Base-by-base conservation (phyloP, 495 filamentous ascomycete genomes). In the Tuber brumale region DNA sequence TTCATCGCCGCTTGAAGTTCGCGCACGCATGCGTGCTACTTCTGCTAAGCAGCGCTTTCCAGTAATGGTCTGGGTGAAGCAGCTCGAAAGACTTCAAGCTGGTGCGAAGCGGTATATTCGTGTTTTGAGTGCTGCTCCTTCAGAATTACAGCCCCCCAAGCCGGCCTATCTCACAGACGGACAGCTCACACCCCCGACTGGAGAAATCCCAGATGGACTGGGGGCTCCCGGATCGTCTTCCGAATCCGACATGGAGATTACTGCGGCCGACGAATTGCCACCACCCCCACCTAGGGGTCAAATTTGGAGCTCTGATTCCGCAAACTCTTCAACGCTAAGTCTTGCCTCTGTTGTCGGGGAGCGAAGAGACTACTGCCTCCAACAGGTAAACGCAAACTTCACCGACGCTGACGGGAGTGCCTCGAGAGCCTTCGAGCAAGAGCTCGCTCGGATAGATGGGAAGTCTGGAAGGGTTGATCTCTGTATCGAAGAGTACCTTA, bases 31-130 rank as follows among this genome's bases (percentile, higher is more conserved):
- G 92, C 86, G 92, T 72, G 92, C 92, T 66, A 87, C 90, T 42
- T 92, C 91, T n/a, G 91, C 90, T 3, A 90, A 90, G 79, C 92
- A 94, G 78, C 88, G 92, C 12, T 94, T 93, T 84, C 92, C 92
- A 12, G 91, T 91, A 37, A 89, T 88, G 3, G 89, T 91, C 75
- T 91, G 90, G 90, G 83, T 90, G 48, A 87, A 90, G 78, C 87
- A 89, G 79, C 78, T 91, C 48, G 90, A 90, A 57, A 88, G 88
- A 43, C 84, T 91, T 19, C 89, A 91, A 80, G 85, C 86, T 27
- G 89, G 87, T 87, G 86, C 75, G 51, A 72, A 57, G 71, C 71
- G 41, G 43, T 37, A 66, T 31, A 66, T 27, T 35, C 57, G 27
- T 35, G 6, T n/a, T 14, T 16, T 1, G 0, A 12, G n/a, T 14